These are phyloP conservation scores for Brachypodium distachyon DNA, from an alignment of 202 grass and related monocot genomes.

Conservation along the genomic window DNA sequence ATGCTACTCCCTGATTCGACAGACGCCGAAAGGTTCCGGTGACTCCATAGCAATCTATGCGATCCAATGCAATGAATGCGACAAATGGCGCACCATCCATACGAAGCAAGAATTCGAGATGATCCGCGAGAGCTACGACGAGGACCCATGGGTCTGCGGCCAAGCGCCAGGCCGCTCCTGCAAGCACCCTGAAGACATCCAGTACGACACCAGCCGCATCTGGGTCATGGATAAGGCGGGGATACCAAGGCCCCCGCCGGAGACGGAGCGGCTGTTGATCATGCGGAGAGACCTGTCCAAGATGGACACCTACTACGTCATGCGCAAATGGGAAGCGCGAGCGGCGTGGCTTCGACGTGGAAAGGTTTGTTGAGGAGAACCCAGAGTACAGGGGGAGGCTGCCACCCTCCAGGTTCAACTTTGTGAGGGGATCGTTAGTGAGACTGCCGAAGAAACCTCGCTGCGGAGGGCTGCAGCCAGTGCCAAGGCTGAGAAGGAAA, in stretches of 20 bases:
- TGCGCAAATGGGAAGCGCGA: constrained; percentile 41
- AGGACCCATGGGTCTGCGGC: constrained; percentile 40
- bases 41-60: constrained; percentile 29
- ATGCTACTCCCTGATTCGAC: background rate
- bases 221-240: constrained; percentile 40
- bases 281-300: constrained; percentile 43
- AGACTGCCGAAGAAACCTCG: constrained; percentile 5
- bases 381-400: constrained; percentile 21
- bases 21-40: constrained; percentile 7
- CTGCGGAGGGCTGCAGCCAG: background rate
- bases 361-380: constrained; percentile 33
- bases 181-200: constrained; percentile 30
- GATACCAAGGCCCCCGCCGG: constrained; percentile 19
- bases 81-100: constrained; percentile 48
- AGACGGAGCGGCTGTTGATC: constrained; percentile 25
- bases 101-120: constrained; percentile 39
- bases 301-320: constrained; percentile 40
- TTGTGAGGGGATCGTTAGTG: constrained; percentile 21
- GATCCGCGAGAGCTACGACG: constrained; percentile 24
- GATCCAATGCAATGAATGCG: constrained; percentile 37
- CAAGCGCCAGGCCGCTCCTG: constrained; percentile 14
- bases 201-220: constrained; percentile 29
- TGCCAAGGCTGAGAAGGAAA: background rate
- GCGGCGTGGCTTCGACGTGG: background rate
- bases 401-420: constrained; percentile 35